phyloP scores from a whole-genome alignment of 345 rosid species.

The Brassica nigra region DNA sequence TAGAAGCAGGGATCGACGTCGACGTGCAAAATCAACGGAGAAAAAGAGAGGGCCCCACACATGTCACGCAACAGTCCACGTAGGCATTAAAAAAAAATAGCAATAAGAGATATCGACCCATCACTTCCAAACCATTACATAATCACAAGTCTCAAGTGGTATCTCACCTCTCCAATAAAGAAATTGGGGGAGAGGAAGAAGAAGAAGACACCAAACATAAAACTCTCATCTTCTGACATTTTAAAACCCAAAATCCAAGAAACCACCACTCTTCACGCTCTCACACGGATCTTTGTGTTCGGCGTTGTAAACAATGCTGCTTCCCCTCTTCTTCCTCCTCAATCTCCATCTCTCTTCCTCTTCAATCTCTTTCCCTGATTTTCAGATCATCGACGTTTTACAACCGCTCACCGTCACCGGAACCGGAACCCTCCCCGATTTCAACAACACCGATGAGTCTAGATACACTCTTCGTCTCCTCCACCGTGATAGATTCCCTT shows the following conservation, averaged over 20 bases:
- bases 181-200: conserved; percentile 40
- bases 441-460: conserved; percentile 29
- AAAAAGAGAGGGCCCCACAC: not conserved
- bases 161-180: not conserved
- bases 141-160: conserved; percentile 35
- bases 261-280: conserved; percentile 28
- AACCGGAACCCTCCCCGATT: conserved; percentile 17
- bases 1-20: not conserved
- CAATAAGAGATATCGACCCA: conserved; percentile 45
- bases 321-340: conserved; percentile 30
- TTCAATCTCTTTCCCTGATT: conserved; percentile 40
- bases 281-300: conserved; percentile 21
- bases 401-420: conserved; percentile 31
- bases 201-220: conserved; percentile 35
- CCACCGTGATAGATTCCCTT: conserved; percentile 61
- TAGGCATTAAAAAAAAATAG: conserved; percentile 17
- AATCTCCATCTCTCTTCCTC: conserved; percentile 26
- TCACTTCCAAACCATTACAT: conserved; percentile 47
- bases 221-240: conserved; percentile 33
- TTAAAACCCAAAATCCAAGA: conserved; percentile 34
- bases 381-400: conserved; percentile 37
- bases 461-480: conserved; percentile 54
- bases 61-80: not conserved
- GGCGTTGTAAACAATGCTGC: conserved; percentile 44
- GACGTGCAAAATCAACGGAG: conserved; percentile 2